These are phyloP conservation scores for Pseudomicrostroma phylloplanum DNA, from an alignment of 1,284 basidiomycete genomes.

Conservation along the genomic window DNA sequence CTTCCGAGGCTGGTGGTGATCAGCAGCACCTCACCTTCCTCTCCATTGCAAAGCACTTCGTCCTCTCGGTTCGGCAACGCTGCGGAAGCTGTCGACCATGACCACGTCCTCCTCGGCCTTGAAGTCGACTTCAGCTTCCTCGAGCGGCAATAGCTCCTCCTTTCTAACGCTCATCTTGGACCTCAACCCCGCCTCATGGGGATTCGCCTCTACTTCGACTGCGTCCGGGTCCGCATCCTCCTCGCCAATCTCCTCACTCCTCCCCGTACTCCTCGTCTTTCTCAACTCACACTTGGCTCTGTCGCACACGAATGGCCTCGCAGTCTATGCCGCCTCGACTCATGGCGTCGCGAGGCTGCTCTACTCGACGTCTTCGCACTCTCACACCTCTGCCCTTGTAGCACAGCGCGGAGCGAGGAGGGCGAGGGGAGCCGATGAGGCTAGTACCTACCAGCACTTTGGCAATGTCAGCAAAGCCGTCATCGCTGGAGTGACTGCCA, in stretches of 20 bases:
- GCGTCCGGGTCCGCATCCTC: constrained; percentile 13
- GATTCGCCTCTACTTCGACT: neutral
- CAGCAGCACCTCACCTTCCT: too few relatives aligned
- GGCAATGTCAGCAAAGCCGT: constrained; percentile 36
- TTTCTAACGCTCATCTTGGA: constrained; percentile 46
- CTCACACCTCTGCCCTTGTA: neutral
- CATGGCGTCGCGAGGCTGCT: neutral
- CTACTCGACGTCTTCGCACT: constrained; percentile 8
- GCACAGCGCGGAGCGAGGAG: neutral
- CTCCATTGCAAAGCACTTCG: too few relatives aligned
- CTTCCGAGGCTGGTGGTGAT: too few relatives aligned
- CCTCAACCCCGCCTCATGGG: constrained; percentile 38
- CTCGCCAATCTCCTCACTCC: constrained; percentile 42
- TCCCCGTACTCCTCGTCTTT: constrained; percentile 65
- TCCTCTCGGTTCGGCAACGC: too few relatives aligned
- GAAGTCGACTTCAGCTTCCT: too few relatives aligned
- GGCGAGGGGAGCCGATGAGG: constrained; percentile 15
- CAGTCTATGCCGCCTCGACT: constrained; percentile 65
- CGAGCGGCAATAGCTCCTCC: neutral
- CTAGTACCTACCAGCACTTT: constrained; percentile 45
- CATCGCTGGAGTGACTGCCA: constrained; percentile 22
- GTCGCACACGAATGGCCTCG: constrained; percentile 82
- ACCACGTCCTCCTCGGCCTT: too few relatives aligned
- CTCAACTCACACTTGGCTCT: constrained; percentile 85
- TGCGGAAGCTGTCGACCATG: too few relatives aligned